A percentile compares a stretch with the other conserved stretches of the same genome.
phyloP scores from a whole-genome alignment of 2,329 filamentous ascomycete genomes.

The Colletotrichum limetticola region DNA sequence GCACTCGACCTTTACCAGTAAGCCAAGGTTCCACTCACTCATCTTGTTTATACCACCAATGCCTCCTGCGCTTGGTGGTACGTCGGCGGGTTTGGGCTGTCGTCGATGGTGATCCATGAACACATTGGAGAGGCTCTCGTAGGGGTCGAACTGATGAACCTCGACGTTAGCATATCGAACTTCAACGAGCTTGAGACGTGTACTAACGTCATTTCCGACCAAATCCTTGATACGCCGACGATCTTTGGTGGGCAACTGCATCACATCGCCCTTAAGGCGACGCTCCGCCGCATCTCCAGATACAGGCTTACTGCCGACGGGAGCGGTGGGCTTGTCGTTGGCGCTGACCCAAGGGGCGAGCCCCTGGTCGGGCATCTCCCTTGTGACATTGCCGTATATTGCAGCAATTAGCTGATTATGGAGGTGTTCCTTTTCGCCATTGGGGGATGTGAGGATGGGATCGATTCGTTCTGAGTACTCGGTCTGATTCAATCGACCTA shows the following conservation, averaged over 20 bases:
- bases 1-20: background rate
- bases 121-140: conserved; percentile 62
- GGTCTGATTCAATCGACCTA: conserved; percentile 71
- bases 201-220: conserved; percentile 67
- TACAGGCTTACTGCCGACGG: conserved; percentile 68
- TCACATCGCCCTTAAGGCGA: conserved; percentile 74
- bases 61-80: conserved; percentile 75
- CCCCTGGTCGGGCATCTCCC: conserved; percentile 75
- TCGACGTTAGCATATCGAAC: conserved; percentile 38
- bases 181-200: background rate
- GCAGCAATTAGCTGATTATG: conserved; percentile 76
- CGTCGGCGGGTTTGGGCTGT: conserved; percentile 63
- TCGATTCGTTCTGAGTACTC: conserved; percentile 71
- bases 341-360: conserved; percentile 78
- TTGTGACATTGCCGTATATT: conserved; percentile 75
- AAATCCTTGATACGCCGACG: conserved; percentile 75
- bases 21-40: conserved; percentile 64
- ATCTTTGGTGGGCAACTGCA: conserved; percentile 75
- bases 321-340: conserved; percentile 72
- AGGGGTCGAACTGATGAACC: conserved; percentile 60
- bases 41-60: conserved; percentile 72
- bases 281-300: conserved; percentile 74
- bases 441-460: conserved; percentile 66
- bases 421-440: conserved; percentile 69
- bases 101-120: conserved; percentile 63